These are phyloP conservation scores for Lachnellula arida DNA, from an alignment of 2,329 filamentous ascomycete species.

Conservation along the genomic window DNA sequence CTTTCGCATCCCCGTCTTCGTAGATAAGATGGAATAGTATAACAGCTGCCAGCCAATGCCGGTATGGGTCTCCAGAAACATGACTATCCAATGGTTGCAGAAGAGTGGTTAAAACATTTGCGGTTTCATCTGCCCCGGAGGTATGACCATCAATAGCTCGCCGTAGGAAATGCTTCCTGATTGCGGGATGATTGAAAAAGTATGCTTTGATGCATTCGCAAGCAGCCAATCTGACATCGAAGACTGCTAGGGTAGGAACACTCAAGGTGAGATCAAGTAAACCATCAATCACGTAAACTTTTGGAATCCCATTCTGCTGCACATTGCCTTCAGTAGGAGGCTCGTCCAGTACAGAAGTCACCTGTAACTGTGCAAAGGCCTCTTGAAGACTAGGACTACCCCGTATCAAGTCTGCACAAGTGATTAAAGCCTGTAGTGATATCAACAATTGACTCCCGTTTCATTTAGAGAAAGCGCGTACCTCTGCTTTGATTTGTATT, in stretches of 20 bases:
- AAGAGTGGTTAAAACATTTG: constrained; percentile 83
- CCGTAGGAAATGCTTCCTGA: constrained; percentile 78
- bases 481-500: constrained; percentile 76
- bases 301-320: constrained; percentile 47
- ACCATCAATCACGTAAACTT: constrained; percentile 89
- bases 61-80: constrained; percentile 72
- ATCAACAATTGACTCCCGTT: constrained; percentile 11
- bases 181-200: constrained; percentile 74
- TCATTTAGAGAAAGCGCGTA: constrained; percentile 31
- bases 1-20: constrained; percentile 75
- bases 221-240: constrained; percentile 78
- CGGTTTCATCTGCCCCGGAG: constrained; percentile 71
- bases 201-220: constrained; percentile 93
- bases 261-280: constrained; percentile 78
- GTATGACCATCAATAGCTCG: constrained; percentile 85
- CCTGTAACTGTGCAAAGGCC: constrained; percentile 80
- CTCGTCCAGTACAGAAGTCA: constrained; percentile 54
- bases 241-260: constrained; percentile 58
- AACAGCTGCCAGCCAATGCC: constrained; percentile 83
- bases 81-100: constrained; percentile 60
- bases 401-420: constrained; percentile 84
- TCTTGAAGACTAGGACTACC: constrained; percentile 79
- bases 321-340: constrained; percentile 32
- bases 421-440: constrained; percentile 61
- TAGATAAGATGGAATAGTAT: constrained; percentile 82